Evolutionary conservation across 345 rosid genomes (phyloP), one percentile per base, ranked within the genome.

Genomic region (Citrus unshiu): DNA sequence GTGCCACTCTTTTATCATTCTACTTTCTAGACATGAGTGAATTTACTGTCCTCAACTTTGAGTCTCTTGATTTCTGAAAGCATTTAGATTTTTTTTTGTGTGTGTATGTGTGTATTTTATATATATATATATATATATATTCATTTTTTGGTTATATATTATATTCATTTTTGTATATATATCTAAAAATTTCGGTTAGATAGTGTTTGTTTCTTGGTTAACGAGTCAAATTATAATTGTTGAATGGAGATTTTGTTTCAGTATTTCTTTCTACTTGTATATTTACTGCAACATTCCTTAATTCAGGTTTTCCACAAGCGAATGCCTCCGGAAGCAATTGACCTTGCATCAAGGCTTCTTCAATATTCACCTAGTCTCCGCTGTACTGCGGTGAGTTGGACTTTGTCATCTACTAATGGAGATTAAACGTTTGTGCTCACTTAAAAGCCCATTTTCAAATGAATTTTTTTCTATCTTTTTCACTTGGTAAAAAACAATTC

Each of bases 241-340:
- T 21, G 49, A 19, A 49, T n/a, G 18, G 29, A 7, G 29, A 18
- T 71, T 56, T 51, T 76, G 62, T 49, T 66, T 73, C 5, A 5
- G 7, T 32, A 43, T 14, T 37, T 56, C 25, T 40, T 37, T 54
- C 57, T 12, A 22, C 21, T 22, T 37, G 46, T 37, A 9, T 57
- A 70, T 62, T 72, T 72, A 56, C 69, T 68, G 57, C 67, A 32
- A 51, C 58, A 22, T 77, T 56, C 73, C 75, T 62, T 68, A 58
- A 57, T 79, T 46, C 81, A 93, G 95, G 88, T 93, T 78, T 93
- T 93, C 82, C 93, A 90, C 81, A 91, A 91, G 78, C 81, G 91
- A 67, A 91, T 91, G 95, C 98, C 98, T 83, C 93, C 98, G 30
- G 96, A 93, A 87, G 98, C 98, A 34, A 88, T 93, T 74, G 98